Conservation (phyloP, 139 green algal species). For the Monoraphidium neglectum region DNA sequence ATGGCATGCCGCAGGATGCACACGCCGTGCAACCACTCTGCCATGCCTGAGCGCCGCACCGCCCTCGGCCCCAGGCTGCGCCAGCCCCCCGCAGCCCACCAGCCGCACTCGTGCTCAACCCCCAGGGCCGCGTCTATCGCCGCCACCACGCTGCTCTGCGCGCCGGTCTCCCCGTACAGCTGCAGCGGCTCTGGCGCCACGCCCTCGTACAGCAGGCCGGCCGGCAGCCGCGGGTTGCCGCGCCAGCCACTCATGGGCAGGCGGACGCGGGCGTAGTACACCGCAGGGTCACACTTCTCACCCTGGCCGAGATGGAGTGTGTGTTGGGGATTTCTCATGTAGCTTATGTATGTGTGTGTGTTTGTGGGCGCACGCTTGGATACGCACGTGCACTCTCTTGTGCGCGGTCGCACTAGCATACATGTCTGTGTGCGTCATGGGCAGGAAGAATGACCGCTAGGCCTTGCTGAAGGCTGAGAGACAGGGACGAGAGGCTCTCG, state of each 20-base stretch:
- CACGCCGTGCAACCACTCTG: too few relatives aligned
- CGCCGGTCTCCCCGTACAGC: slow-evolving; percentile 56
- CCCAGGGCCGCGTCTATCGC: slow-evolving; percentile 48
- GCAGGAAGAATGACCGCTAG: too few relatives aligned
- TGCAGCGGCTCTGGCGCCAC: slow-evolving; percentile 24
- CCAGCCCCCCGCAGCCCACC: slow-evolving; percentile 19
- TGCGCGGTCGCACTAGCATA: too few relatives aligned
- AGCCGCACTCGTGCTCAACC: slow-evolving; percentile 27
- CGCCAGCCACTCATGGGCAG: slow-evolving; percentile 44
- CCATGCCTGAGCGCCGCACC: background rate
- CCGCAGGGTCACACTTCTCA: slow-evolving; percentile 48
- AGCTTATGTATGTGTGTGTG: too few relatives aligned
- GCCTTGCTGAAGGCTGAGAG: too few relatives aligned
- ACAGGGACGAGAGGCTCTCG: too few relatives aligned
- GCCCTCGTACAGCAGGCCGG: slow-evolving; percentile 48
- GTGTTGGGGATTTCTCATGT: background rate
- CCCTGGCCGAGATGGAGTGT: slow-evolving; percentile 1
- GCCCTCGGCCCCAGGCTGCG: background rate
- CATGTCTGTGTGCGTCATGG: too few relatives aligned
- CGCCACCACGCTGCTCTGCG: slow-evolving; percentile 47
- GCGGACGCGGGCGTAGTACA: slow-evolving; percentile 49
- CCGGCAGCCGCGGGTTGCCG: slow-evolving; percentile 40
- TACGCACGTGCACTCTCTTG: too few relatives aligned
- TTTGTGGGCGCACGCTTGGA: too few relatives aligned
- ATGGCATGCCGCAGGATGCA: too few relatives aligned